Evolutionary conservation across 2,329 filamentous ascomycete species (phyloP).

Genomic region (Aaosphaeria pasadenensis): DNA sequence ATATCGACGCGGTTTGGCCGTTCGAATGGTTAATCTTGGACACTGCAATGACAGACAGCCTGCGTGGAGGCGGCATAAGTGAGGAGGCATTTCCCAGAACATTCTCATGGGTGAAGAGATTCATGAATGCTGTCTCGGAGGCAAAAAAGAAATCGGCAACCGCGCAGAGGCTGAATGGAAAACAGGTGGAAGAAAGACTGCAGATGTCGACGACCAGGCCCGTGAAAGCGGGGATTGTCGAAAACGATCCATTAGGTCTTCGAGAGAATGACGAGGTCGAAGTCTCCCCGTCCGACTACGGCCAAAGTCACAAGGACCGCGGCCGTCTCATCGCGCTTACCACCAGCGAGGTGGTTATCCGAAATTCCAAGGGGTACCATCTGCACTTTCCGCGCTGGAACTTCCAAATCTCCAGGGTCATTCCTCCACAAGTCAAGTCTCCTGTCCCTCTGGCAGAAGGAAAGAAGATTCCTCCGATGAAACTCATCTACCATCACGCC

Average conservation of each 20-base stretch:
- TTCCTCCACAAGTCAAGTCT: background rate
- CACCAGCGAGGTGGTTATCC: conserved; percentile 22
- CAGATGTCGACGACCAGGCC: conserved; percentile 46
- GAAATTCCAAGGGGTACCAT: conserved; percentile 19
- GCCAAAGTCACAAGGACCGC: conserved; percentile 22
- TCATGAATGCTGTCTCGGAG: conserved; percentile 47
- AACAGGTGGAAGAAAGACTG: conserved; percentile 34
- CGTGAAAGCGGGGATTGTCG: conserved; percentile 32
- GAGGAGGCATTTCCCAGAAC: conserved; percentile 55
- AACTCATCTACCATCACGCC: conserved; percentile 27
- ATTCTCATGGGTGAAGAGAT: conserved; percentile 64
- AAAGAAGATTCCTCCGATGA: conserved; percentile 17
- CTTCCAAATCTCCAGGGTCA: conserved; percentile 24
- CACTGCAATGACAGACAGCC: conserved; percentile 45
- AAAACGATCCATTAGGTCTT: conserved; percentile 53
- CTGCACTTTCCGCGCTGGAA: conserved; percentile 41
- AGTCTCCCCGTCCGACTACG: conserved; percentile 30
- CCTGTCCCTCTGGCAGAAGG: background rate
- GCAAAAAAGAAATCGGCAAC: conserved; percentile 40
- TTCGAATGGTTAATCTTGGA: conserved; percentile 61
- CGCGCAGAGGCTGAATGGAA: conserved; percentile 38
- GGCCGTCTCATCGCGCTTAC: conserved; percentile 28
- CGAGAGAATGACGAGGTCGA: conserved; percentile 54
- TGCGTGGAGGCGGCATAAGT: conserved; percentile 55
- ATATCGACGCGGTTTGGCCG: conserved; percentile 68